Evolutionary conservation across 2,329 filamentous ascomycete species (phyloP).

Genomic region (Neopestalotiopsis sp.): DNA sequence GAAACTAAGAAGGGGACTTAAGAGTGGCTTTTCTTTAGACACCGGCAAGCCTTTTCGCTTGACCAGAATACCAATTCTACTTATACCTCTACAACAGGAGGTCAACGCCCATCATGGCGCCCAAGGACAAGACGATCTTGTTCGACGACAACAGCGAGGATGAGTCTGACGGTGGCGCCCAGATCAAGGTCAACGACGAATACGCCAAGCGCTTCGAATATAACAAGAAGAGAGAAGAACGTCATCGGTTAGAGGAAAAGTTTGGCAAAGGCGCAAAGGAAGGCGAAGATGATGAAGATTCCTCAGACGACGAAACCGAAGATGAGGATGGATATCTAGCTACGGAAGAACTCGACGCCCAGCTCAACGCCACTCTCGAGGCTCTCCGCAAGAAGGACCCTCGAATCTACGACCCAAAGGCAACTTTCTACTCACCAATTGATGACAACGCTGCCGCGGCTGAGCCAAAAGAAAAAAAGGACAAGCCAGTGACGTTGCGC

Average conservation of each 20-base stretch:
- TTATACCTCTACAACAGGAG: neutral
- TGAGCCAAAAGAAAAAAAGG: conserved; percentile 61
- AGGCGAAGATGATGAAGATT: conserved; percentile 65
- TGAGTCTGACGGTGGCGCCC: conserved; percentile 49
- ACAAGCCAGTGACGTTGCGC: conserved; percentile 83
- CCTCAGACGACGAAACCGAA: conserved; percentile 78
- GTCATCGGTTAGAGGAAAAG: conserved; percentile 85
- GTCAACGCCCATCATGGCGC: conserved; percentile 34
- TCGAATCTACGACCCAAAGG: conserved; percentile 81
- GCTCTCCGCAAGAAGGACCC: conserved; percentile 93
- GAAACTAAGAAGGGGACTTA: neutral
- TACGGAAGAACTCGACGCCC: conserved; percentile 82
- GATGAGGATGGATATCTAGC: conserved; percentile 90
- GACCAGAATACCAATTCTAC: neutral
- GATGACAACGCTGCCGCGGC: conserved; percentile 49
- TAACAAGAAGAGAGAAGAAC: conserved; percentile 95
- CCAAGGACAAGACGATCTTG: conserved; percentile 45
- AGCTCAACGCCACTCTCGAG: conserved; percentile 85
- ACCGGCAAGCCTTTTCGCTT: neutral
- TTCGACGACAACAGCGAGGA: conserved; percentile 61
- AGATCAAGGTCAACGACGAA: conserved; percentile 86
- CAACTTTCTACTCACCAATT: conserved; percentile 76
- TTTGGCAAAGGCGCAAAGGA: conserved; percentile 53
- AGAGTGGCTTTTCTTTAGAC: neutral
- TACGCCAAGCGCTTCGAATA: conserved; percentile 91